phyloP scores from a whole-genome alignment of 2,329 filamentous ascomycete species.

The Macrophomina tecta region DNA sequence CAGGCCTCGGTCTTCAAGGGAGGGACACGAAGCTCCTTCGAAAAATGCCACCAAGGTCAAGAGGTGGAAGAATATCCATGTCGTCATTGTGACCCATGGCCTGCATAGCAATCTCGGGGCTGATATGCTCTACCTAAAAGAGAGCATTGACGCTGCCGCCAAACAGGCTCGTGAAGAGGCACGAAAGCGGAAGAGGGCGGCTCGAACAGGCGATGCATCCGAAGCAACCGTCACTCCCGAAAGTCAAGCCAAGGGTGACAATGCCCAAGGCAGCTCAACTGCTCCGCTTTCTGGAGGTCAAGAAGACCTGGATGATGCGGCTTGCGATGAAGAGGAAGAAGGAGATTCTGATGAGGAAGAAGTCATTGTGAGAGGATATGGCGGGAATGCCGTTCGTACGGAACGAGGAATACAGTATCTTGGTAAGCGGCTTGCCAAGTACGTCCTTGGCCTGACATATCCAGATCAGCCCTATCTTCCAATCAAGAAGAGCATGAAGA shows the following conservation, averaged over 20 bases:
- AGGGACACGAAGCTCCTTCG: conserved; percentile 31
- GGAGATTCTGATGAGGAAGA: conserved; percentile 77
- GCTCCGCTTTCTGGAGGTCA: conserved; percentile 58
- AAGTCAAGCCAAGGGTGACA: conserved; percentile 20
- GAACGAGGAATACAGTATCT: conserved; percentile 97
- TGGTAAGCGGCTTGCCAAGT: conserved; percentile 91
- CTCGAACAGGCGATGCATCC: conserved; percentile 15
- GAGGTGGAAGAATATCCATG: conserved; percentile 80
- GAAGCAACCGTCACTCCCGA: conserved; percentile 29
- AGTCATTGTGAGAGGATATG: conserved; percentile 87
- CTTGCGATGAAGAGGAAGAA: conserved; percentile 44
- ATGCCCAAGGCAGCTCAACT: conserved; percentile 40
- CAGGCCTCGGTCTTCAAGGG: conserved; percentile 39
- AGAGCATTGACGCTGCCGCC: conserved; percentile 88
- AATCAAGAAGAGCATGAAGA: conserved; percentile 59
- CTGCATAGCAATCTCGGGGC: conserved; percentile 94
- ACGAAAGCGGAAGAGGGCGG: conserved; percentile 58
- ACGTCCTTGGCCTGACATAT: conserved; percentile 86
- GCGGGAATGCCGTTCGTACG: conserved; percentile 87
- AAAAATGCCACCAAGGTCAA: conserved; percentile 36
- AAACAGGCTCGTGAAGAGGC: conserved; percentile 75
- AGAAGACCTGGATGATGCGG: conserved; percentile 48
- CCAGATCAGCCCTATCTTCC: conserved; percentile 91
- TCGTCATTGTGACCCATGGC: conserved; percentile 92
- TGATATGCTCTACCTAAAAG: conserved; percentile 96